These are phyloP conservation scores for Emericellopsis cladophorae DNA, from an alignment of 2,329 filamentous ascomycete genomes.

Conservation along the genomic window DNA sequence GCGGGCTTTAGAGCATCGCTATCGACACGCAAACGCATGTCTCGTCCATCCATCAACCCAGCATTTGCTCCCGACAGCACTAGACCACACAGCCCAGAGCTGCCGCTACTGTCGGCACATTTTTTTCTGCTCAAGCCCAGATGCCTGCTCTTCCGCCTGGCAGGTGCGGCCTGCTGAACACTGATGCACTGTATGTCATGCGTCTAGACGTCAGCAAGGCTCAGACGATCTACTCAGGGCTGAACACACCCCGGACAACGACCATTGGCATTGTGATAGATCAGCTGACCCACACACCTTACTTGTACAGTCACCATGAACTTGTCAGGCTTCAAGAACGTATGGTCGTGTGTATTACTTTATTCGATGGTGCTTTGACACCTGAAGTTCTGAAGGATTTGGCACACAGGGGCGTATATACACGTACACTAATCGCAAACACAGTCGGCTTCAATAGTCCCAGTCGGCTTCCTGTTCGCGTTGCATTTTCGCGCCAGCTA, in stretches of 20 bases:
- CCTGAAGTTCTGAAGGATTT: background rate
- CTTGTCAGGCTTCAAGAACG: no score
- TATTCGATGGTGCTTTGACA: no score
- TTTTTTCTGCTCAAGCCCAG: background rate
- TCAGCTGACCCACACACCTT: no score
- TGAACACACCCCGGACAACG: no score
- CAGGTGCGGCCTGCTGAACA: background rate
- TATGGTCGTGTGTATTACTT: no score
- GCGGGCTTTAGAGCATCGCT: no score
- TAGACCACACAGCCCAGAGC: background rate
- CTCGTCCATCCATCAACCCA: background rate
- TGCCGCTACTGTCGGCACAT: background rate
- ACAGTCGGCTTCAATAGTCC: slow-evolving; percentile 13
- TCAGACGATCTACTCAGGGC: no score
- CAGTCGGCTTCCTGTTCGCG: slow-evolving; percentile 27
- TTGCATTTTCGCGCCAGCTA: slow-evolving; percentile 28
- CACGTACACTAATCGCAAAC: background rate
- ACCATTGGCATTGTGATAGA: no score
- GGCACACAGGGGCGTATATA: background rate
- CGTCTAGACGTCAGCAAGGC: background rate
- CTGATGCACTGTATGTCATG: background rate
- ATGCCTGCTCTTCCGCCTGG: background rate
- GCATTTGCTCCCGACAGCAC: background rate
- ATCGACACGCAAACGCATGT: no score
- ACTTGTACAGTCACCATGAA: no score